phyloP scores from a whole-genome alignment of 176 grass and related monocot species.

The bread wheat (Triticum aestivum) region DNA sequence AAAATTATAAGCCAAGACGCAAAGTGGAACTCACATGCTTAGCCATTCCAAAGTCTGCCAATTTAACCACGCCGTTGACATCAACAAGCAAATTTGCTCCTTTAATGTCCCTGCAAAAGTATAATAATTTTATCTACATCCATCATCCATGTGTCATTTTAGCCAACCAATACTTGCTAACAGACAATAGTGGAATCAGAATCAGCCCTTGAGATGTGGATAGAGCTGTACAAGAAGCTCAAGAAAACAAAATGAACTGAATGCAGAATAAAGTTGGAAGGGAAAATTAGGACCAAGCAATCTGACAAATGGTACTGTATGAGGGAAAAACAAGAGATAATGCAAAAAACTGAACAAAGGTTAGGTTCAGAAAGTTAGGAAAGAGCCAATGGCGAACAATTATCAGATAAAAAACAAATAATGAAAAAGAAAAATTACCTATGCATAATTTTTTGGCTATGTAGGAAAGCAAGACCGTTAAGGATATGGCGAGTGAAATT shows the following conservation, averaged over 20 bases:
- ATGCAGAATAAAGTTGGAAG: conserved; percentile 15
- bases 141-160: conserved; percentile 12
- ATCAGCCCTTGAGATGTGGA: conserved; percentile 10
- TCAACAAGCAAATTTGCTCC: conserved; percentile 99
- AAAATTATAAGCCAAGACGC: not conserved
- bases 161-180: conserved; percentile 20
- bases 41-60: conserved; percentile 99
- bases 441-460: conserved; percentile 89
- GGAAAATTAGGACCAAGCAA: not conserved
- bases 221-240: not conserved
- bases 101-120: conserved; percentile 94
- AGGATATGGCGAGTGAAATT: conserved; percentile 98
- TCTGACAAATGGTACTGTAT: not conserved
- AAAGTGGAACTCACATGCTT: conserved; percentile 74
- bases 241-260: conserved; percentile 26
- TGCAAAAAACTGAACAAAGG: not conserved
- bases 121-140: conserved; percentile 15
- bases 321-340: conserved; percentile 9
- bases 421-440: conserved; percentile 26
- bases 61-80: conserved; percentile 88
- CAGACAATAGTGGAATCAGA: not conserved
- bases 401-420: not conserved
- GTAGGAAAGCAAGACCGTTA: conserved; percentile 81
- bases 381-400: not conserved
- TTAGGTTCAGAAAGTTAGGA: conserved; percentile 1